Evolutionary conservation across 108 stramenopile species (phyloP).

Genomic region (Cylindrotheca fusiformis): DNA sequence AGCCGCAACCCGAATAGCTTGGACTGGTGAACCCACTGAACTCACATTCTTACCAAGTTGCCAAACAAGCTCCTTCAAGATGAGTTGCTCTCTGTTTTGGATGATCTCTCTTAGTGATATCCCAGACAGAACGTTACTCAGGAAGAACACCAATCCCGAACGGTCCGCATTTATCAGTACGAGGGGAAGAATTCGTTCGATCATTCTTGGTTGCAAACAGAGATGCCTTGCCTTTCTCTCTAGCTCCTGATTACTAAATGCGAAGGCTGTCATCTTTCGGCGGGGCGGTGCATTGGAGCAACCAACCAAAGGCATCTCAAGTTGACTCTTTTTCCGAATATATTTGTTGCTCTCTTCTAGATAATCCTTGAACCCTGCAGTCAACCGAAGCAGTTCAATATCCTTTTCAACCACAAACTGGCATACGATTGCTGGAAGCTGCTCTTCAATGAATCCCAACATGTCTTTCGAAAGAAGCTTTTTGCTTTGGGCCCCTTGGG

Average conservation of each 20-base stretch:
- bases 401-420: constrained; percentile 41
- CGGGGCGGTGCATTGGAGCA: constrained; percentile 3
- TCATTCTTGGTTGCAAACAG: constrained; percentile 44
- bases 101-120: constrained; percentile 33
- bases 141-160: constrained; percentile 52
- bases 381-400: constrained; percentile 29
- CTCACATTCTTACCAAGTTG: constrained; percentile 49
- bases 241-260: constrained; percentile 22
- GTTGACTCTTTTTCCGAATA: not conserved
- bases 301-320: constrained; percentile 2
- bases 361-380: constrained; percentile 31
- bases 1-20: constrained; percentile 36
- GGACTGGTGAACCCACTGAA: constrained; percentile 23
- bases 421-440: constrained; percentile 26
- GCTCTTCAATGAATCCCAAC: constrained; percentile 1
- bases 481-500: not conserved
- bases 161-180: constrained; percentile 48
- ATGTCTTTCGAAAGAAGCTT: not conserved
- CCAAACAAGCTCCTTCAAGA: constrained; percentile 65
- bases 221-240: constrained; percentile 48
- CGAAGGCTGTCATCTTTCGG: constrained; percentile 8
- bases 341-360: constrained; percentile 13
- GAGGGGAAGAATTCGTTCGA: constrained; percentile 55
- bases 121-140: constrained; percentile 40
- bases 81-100: constrained; percentile 34